Base-by-base conservation (phyloP, 1,139 yeast species). In the Blastobotrys apis region DNA sequence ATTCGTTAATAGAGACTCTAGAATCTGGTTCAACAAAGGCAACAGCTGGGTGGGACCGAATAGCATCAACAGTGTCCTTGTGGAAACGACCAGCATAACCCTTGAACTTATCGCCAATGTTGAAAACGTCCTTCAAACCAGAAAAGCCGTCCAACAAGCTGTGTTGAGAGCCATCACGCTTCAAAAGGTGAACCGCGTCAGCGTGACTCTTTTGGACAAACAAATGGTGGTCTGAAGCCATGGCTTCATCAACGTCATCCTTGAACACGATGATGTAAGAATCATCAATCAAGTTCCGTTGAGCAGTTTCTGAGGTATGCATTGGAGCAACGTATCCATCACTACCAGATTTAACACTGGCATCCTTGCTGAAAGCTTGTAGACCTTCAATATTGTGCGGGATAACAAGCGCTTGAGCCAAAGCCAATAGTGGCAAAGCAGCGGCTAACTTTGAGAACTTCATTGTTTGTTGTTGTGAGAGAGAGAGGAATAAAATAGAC, bases 221-320 rank as follows among this genome's bases (percentile, higher is more conserved):
- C 56, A 75, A 74, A 59, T 74, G 75, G 69, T 87, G 95, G 70
- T 76, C 73, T 26, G 71, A 70, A 27, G 77, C 68, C 48, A 75
- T 75, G 32, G 76, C 75, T 20, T 70, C 63, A 25, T 73, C 59
- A 38, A 79, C 69, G 43, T 71, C 77, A 41, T 78, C 76, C 72
- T 85, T 86, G 69, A 86, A 78, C 39, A 85, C 87, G 51, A 81
- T 65, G 51, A 88, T 84, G 69, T 85, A 88, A 62, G 84, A 80
- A 71, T 84, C 78, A 41, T 88, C 84, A 55, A 86, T 76, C 43
- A 75, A 57, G 54, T 77, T 75, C 48, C 74, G 68, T 32, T 64
- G 58, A 49, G 70, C 71, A 37, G 65, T 54, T 44, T 67, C 70
- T 41, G 69, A 57, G 37, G 69, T 65, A 52, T 73, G 53, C 39